A percentile compares a stretch with the other conserved stretches of the same genome.
Conservation (phyloP, 2,329 filamentous ascomycete genomes). For the Meredithiella fracta region DNA sequence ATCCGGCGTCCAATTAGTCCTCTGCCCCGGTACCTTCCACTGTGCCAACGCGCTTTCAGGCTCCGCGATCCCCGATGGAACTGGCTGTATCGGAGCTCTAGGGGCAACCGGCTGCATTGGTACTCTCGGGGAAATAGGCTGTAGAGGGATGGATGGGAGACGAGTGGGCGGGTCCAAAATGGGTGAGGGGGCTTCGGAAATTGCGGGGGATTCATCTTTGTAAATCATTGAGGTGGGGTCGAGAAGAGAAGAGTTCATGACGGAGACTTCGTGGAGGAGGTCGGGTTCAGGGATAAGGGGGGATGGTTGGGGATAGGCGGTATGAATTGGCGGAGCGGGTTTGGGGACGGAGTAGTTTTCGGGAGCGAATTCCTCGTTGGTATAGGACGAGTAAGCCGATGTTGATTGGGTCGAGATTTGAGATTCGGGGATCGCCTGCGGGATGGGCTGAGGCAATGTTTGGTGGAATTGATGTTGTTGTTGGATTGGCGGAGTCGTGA, state of each 20-base stretch:
- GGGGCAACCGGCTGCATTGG: constrained; percentile 15
- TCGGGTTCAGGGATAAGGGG: constrained; percentile 7
- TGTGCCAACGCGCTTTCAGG: not conserved
- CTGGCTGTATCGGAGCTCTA: constrained; percentile 17
- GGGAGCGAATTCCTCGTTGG: not conserved
- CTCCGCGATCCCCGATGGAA: not conserved
- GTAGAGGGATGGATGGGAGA: constrained; percentile 10
- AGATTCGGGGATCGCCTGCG: not conserved
- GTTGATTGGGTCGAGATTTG: not conserved
- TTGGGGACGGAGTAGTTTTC: not conserved
- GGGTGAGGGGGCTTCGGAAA: constrained; percentile 17
- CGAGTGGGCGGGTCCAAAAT: too few species aligned
- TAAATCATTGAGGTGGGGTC: constrained; percentile 13
- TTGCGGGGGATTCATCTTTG: constrained; percentile 14
- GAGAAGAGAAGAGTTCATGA: constrained; percentile 6
- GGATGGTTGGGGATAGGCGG: constrained; percentile 8
- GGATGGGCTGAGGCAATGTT: constrained; percentile 15
- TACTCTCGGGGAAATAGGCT: not conserved
- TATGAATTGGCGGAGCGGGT: not conserved
- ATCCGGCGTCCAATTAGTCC: constrained; percentile 53
- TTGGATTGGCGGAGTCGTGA: constrained; percentile 7
- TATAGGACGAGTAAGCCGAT: not conserved
- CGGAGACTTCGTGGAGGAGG: constrained; percentile 11
- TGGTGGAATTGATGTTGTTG: constrained; percentile 13
- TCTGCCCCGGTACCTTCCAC: constrained; percentile 24